Evolutionary conservation across 805 yeast genomes (phyloP).

Genomic region (Pichia deserticola): DNA sequence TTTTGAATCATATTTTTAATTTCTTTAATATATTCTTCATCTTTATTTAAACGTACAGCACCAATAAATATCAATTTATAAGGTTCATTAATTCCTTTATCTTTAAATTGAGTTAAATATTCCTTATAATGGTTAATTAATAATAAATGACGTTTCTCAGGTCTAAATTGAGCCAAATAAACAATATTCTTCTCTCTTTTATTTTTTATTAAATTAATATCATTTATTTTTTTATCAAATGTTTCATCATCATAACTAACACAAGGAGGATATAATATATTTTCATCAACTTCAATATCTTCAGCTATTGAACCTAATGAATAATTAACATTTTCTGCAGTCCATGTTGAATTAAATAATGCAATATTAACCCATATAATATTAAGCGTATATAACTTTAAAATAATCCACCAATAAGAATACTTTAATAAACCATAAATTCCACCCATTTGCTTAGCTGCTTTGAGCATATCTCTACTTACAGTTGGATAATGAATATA

Average conservation of each 20-base stretch:
- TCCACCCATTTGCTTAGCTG: conserved; percentile 5
- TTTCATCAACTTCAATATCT: conserved; percentile 21
- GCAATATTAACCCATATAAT: conserved; percentile 63
- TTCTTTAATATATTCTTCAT: conserved; percentile 47
- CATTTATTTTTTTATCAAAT: conserved; percentile 31
- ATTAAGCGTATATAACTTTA: conserved; percentile 53
- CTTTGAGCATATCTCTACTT: conserved; percentile 66
- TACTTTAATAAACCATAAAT: conserved; percentile 34
- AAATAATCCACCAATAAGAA: conserved; percentile 65
- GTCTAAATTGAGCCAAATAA: conserved; percentile 87
- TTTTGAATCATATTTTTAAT: conserved; percentile 40
- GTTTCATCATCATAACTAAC: conserved; percentile 25
- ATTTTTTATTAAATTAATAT: conserved; percentile 11
- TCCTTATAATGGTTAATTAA: conserved; percentile 56
- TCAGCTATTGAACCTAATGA: conserved; percentile 51
- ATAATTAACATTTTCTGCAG: conserved; percentile 58
- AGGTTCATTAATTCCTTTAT: conserved; percentile 29
- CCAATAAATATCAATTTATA: conserved; percentile 67
- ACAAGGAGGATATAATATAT: conserved; percentile 83
- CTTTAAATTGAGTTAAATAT: conserved; percentile 32
- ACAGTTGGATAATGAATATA: conserved; percentile 95
- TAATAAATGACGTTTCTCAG: conserved; percentile 84
- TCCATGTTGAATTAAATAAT: conserved; percentile 88
- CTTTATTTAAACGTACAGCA: conserved; percentile 66
- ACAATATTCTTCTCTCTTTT: conserved; percentile 37